Evolutionary conservation across 768 basidiomycete genomes (phyloP).

Genomic region (Nevesoporus exiguus): DNA sequence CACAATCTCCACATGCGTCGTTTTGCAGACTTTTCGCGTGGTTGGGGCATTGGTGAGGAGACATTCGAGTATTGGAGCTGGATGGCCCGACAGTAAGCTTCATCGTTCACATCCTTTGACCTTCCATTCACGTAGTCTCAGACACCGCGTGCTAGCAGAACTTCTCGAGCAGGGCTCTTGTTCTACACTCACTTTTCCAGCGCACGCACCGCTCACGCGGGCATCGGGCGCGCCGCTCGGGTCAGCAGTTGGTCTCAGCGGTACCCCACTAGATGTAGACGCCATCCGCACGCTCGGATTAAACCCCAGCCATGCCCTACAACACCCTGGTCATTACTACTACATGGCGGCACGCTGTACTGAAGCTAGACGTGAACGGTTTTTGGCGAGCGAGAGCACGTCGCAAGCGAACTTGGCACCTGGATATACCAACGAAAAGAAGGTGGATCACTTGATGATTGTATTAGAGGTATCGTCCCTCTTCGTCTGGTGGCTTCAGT

Average conservation of each 20-base stretch:
- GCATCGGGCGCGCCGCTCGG: conserved; percentile 21
- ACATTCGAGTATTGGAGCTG: conserved; percentile 98
- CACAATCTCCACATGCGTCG: conserved; percentile 82
- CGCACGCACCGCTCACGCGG: conserved; percentile 44
- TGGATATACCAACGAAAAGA: conserved; percentile 85
- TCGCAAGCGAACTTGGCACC: conserved; percentile 47
- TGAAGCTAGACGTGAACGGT: conserved; percentile 68
- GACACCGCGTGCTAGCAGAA: conserved; percentile 88
- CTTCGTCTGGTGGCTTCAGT: neutral
- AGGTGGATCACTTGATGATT: conserved; percentile 81
- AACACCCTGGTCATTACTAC: conserved; percentile 85
- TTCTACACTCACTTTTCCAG: conserved; percentile 59
- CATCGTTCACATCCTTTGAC: neutral
- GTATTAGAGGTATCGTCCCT: conserved; percentile 65
- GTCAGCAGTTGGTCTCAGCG: conserved; percentile 10
- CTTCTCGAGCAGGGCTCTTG: conserved; percentile 79
- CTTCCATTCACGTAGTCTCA: conserved; percentile 26
- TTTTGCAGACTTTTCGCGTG: conserved; percentile 81
- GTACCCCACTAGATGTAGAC: conserved; percentile 47
- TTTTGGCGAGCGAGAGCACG: conserved; percentile 48
- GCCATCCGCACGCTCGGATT: conserved; percentile 59
- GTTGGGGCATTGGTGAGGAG: conserved; percentile 96
- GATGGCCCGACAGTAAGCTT: conserved; percentile 82
- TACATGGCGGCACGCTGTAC: conserved; percentile 88
- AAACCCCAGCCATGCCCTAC: conserved; percentile 79